Percentiles rank a stretch among this genome's conserved stretches.
phyloP scores from a whole-genome alignment of 441 rosid species.

The Eruca vesicaria region DNA sequence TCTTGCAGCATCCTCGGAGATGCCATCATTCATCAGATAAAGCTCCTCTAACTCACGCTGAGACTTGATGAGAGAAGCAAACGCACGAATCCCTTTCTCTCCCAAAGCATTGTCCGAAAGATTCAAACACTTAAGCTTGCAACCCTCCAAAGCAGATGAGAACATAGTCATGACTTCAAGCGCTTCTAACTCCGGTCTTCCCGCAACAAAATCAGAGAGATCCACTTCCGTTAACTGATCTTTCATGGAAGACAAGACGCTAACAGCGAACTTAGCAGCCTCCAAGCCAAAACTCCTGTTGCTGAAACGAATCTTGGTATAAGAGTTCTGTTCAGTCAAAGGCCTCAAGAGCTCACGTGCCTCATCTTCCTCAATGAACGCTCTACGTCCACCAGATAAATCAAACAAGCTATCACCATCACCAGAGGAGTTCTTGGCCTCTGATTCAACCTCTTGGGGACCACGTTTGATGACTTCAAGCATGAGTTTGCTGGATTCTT shows the following conservation, averaged over 20 bases:
- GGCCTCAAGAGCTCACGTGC: slow-evolving; percentile 53
- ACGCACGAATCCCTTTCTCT: slow-evolving; percentile 65
- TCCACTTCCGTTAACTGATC: slow-evolving; percentile 58
- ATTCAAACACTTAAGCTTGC: slow-evolving; percentile 47
- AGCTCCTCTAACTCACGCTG: slow-evolving; percentile 58
- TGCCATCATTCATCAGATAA: slow-evolving; percentile 63
- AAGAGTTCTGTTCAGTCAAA: slow-evolving; percentile 42
- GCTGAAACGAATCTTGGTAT: slow-evolving; percentile 51
- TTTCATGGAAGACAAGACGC: slow-evolving; percentile 44
- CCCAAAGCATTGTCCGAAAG: slow-evolving; percentile 72
- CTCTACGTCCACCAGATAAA: slow-evolving; percentile 57
- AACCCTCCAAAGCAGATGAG: slow-evolving; percentile 59
- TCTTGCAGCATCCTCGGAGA: slow-evolving; percentile 66
- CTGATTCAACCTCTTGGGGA: slow-evolving; percentile 41
- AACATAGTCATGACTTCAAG: slow-evolving; percentile 62
- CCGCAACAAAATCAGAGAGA: slow-evolving; percentile 66
- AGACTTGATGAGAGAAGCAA: slow-evolving; percentile 53
- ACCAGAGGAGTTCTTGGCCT: slow-evolving; percentile 16
- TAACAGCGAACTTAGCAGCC: slow-evolving; percentile 59
- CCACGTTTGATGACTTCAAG: slow-evolving; percentile 63
- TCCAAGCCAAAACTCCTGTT: slow-evolving; percentile 65
- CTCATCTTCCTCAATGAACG: slow-evolving; percentile 59
- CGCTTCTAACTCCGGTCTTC: slow-evolving; percentile 64
- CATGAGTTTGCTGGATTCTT: slow-evolving; percentile 64
- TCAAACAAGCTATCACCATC: slow-evolving; percentile 47